Evolutionary conservation across 306 rosid species (phyloP).

Genomic region (Glycine soja): DNA sequence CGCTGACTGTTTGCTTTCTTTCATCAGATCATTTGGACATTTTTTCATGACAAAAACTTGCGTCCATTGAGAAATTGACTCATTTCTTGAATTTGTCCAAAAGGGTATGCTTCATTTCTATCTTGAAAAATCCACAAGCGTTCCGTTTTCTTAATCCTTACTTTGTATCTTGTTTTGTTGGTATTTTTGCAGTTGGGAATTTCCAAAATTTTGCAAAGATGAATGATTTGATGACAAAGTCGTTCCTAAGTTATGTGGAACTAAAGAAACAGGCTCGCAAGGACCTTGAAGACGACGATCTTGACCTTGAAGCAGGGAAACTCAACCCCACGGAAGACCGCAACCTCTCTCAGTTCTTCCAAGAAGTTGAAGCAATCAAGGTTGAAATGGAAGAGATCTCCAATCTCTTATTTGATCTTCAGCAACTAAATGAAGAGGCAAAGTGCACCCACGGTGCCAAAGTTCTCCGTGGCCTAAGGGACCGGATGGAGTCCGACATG

Average conservation of each 20-base stretch:
- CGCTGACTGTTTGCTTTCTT: slow-evolving; percentile 19
- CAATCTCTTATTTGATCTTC: slow-evolving; percentile 89
- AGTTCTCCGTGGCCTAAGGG: slow-evolving; percentile 83
- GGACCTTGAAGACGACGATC: slow-evolving; percentile 60
- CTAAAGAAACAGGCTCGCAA: slow-evolving; percentile 75
- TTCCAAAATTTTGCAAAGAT: slow-evolving; percentile 60
- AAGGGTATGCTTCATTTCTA: slow-evolving; percentile 52
- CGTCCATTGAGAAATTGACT: slow-evolving; percentile 52
- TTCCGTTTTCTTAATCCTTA: slow-evolving; percentile 24
- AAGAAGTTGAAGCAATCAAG: slow-evolving; percentile 70
- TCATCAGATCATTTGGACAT: slow-evolving; percentile 50
- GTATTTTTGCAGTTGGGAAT: slow-evolving; percentile 51
- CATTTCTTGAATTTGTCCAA: slow-evolving; percentile 54
- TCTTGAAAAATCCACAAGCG: not conserved
- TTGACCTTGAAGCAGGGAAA: slow-evolving; percentile 71
- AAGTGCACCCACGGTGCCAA: slow-evolving; percentile 86
- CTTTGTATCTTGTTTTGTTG: slow-evolving; percentile 27
- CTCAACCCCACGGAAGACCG: slow-evolving; percentile 70
- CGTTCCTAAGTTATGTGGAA: slow-evolving; percentile 92
- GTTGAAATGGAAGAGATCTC: slow-evolving; percentile 88
- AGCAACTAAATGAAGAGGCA: slow-evolving; percentile 74
- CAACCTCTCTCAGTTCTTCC: slow-evolving; percentile 78
- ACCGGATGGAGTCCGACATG: slow-evolving; percentile 81
- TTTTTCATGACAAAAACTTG: slow-evolving; percentile 14
- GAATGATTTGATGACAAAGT: slow-evolving; percentile 95